Evolutionary conservation across 176 grass and related monocot species (phyloP).

Genomic region (Carex pumila): DNA sequence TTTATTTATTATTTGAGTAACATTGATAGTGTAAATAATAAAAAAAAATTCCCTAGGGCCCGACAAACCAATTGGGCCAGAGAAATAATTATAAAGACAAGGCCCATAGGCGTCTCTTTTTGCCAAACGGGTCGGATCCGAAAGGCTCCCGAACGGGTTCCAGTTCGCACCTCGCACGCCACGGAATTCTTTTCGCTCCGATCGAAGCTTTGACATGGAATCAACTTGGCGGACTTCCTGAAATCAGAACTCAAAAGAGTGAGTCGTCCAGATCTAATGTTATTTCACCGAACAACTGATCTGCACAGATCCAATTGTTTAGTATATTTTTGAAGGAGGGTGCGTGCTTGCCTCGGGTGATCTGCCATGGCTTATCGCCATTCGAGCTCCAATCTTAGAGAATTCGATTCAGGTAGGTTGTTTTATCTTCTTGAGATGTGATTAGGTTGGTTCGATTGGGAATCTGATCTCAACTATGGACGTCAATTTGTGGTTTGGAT

Average conservation of each 20-base stretch:
- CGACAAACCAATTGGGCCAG: no score
- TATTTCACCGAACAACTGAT: not conserved
- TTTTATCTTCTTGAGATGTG: not conserved
- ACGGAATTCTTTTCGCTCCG: constrained; percentile 3
- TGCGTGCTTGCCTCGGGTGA: not conserved
- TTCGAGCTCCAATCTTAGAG: constrained; percentile 16
- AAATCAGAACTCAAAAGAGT: not conserved
- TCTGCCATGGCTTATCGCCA: constrained; percentile 22
- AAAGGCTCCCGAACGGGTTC: not conserved
- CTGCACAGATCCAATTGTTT: not conserved
- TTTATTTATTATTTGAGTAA: no score
- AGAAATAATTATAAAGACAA: no score
- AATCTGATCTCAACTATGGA: not conserved
- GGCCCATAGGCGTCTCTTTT: no score
- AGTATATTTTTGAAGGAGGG: not conserved
- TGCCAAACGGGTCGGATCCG: not conserved
- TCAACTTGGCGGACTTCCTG: not conserved
- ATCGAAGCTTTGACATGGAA: constrained; percentile 8
- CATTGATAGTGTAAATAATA: no score
- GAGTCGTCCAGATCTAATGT: constrained; percentile 4
- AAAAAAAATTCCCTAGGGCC: no score
- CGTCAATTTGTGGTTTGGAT: not conserved
- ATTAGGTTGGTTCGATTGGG: not conserved
- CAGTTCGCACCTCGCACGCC: not conserved
- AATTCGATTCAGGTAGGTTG: not conserved